Percentiles rank a stretch among this genome's conserved stretches.
These are phyloP conservation scores for Prunus mume DNA, from an alignment of 306 rosid species.

Conservation along the genomic window DNA sequence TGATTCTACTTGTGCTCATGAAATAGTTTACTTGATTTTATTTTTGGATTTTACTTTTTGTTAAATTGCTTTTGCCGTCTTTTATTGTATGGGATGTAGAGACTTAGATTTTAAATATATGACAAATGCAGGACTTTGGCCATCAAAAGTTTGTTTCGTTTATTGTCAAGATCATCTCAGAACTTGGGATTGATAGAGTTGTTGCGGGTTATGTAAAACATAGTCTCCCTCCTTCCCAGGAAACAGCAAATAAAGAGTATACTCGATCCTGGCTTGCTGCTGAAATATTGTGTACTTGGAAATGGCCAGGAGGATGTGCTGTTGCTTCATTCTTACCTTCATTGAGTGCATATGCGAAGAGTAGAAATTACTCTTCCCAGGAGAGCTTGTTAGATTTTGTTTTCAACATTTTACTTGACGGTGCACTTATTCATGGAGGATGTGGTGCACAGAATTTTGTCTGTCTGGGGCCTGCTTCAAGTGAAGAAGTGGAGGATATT, in stretches of 20 bases:
- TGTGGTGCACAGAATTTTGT: constrained; percentile 46
- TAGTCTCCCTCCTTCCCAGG: constrained; percentile 31
- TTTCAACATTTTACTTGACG: constrained; percentile 62
- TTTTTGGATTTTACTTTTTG: neutral
- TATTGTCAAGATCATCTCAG: constrained; percentile 56
- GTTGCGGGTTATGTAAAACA: constrained; percentile 35
- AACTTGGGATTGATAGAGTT: constrained; percentile 66
- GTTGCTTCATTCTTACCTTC: constrained; percentile 71
- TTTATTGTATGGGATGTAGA: neutral
- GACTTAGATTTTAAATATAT: constrained; percentile 26
- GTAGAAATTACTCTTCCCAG: constrained; percentile 32
- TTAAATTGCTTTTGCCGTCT: neutral
- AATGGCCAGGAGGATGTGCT: constrained; percentile 86
- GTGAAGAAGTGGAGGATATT: constrained; percentile 53
- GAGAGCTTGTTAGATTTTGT: constrained; percentile 61
- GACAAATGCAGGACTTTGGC: constrained; percentile 67
- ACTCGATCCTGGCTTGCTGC: constrained; percentile 83
- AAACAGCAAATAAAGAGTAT: constrained; percentile 42
- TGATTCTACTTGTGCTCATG: neutral
- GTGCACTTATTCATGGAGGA: constrained; percentile 73
- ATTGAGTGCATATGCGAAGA: constrained; percentile 56
- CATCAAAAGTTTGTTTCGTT: constrained; percentile 61
- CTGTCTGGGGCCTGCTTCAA: constrained; percentile 55
- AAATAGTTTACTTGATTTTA: too few relatives aligned
- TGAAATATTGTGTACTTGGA: constrained; percentile 95